Evolutionary conservation across 371 early-diverging fungal species (phyloP).

Genomic region (Rhizopus arrhizus): DNA sequence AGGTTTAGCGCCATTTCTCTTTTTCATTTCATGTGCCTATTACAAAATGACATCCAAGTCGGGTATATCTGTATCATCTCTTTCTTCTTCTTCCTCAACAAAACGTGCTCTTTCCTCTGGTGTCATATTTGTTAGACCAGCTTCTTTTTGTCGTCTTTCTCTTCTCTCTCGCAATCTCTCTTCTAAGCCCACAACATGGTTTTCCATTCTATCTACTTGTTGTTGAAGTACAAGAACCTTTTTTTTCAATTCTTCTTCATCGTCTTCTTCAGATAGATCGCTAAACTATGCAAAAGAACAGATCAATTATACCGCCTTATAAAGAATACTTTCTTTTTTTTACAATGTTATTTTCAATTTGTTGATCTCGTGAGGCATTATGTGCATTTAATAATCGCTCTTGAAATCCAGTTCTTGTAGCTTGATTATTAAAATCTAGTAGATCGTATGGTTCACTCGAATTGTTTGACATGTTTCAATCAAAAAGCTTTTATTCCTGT

Average conservation of each 20-base stretch:
- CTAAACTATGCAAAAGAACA: background rate
- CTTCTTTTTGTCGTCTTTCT: conserved; percentile 28
- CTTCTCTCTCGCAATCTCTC: conserved; percentile 17
- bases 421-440: conserved; percentile 25
- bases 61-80: conserved; percentile 8
- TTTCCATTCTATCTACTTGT: conserved; percentile 23
- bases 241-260: conserved; percentile 20
- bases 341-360: conserved; percentile 33
- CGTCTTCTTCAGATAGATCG: conserved; percentile 6
- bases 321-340: background rate
- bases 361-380: conserved; percentile 11
- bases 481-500: background rate
- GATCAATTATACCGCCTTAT: no score
- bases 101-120: conserved; percentile 41
- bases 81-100: conserved; percentile 20
- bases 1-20: background rate
- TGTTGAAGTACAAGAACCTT: conserved; percentile 2
- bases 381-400: conserved; percentile 31
- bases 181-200: conserved; percentile 18
- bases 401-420: conserved; percentile 34
- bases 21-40: background rate
- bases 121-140: conserved; percentile 35
- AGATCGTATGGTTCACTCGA: conserved; percentile 13
- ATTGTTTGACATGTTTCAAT: conserved; percentile 13
- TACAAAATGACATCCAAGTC: conserved; percentile 24